Evolutionary conservation across 1,284 basidiomycete genomes (phyloP).

Genomic region (Puccinia novopanici): DNA sequence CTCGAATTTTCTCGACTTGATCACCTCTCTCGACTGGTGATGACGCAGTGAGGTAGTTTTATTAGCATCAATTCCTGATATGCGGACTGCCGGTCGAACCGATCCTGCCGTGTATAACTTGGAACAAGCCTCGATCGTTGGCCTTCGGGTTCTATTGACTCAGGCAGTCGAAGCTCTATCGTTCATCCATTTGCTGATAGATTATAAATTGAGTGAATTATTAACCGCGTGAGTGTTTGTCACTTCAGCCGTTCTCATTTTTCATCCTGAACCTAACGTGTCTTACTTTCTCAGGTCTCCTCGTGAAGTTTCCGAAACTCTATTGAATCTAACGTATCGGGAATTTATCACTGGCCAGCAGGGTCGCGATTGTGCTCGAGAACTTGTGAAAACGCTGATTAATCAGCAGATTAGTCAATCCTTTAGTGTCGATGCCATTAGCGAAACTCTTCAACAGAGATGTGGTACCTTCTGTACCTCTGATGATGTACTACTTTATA

Average conservation of each 20-base stretch:
- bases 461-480: constrained; percentile 97
- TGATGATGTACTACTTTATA: constrained; percentile 97
- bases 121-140: constrained; percentile 76
- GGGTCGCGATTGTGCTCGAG: constrained; percentile 78
- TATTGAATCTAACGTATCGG: constrained; percentile 75
- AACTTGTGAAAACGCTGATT: constrained; percentile 91
- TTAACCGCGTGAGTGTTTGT: constrained; percentile 69
- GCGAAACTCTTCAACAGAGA: constrained; percentile 86
- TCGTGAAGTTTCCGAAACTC: constrained; percentile 59
- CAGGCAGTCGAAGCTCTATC: constrained; percentile 87
- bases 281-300: constrained; percentile 68
- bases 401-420: constrained; percentile 96
- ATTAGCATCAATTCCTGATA: constrained; percentile 51
- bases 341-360: constrained; percentile 78
- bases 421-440: constrained; percentile 92
- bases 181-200: constrained; percentile 85
- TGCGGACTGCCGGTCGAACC: constrained; percentile 40
- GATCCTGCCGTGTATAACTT: constrained; percentile 61
- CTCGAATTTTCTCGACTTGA: not conserved
- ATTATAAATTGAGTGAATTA: constrained; percentile 85
- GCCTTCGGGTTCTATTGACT: constrained; percentile 72
- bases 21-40: not conserved
- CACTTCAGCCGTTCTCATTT: not conserved
- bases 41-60: constrained; percentile 50
- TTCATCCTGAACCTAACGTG: not conserved